A percentile compares a stretch with the other conserved stretches of the same genome.
These are phyloP conservation scores for Ophiostoma sp. DNA, from an alignment of 2,329 filamentous ascomycete genomes.

Conservation along the genomic window DNA sequence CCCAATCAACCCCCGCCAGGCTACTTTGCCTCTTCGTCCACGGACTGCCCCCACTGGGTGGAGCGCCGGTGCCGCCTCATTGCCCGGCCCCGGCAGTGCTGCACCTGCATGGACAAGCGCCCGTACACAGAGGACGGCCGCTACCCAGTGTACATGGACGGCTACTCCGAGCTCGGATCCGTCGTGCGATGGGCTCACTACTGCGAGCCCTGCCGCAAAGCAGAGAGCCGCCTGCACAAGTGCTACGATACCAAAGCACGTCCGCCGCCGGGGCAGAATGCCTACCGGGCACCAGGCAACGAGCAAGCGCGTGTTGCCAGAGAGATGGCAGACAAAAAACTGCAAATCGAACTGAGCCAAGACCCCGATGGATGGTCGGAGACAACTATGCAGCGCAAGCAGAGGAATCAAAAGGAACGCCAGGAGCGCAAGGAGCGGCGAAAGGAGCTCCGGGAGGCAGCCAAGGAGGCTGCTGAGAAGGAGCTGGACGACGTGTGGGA, in stretches of 20 bases:
- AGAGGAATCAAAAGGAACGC: not conserved
- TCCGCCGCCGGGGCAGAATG: not conserved
- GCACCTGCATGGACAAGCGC: conserved; percentile 20
- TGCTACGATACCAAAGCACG: not conserved
- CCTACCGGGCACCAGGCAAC: not conserved
- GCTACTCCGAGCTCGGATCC: not conserved
- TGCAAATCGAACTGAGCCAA: no score
- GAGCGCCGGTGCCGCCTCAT: conserved; percentile 17
- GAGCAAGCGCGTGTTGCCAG: not conserved
- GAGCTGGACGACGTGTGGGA: not conserved
- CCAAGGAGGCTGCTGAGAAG: not conserved
- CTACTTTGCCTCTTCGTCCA: not conserved
- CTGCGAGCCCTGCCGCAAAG: conserved; percentile 17
- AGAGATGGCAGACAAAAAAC: not conserved
- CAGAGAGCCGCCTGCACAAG: not conserved
- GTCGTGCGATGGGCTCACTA: conserved; percentile 20
- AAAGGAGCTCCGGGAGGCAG: not conserved
- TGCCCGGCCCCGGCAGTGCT: conserved; percentile 16
- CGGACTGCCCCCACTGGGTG: conserved; percentile 19
- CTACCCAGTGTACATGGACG: conserved; percentile 21
- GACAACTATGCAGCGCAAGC: not conserved
- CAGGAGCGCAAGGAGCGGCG: not conserved
- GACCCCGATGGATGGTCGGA: not conserved
- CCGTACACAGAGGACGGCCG: not conserved
- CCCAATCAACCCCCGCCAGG: not conserved